Conservation (phyloP, 176 grass and related monocot genomes). For the Cenchrus purpureus region DNA sequence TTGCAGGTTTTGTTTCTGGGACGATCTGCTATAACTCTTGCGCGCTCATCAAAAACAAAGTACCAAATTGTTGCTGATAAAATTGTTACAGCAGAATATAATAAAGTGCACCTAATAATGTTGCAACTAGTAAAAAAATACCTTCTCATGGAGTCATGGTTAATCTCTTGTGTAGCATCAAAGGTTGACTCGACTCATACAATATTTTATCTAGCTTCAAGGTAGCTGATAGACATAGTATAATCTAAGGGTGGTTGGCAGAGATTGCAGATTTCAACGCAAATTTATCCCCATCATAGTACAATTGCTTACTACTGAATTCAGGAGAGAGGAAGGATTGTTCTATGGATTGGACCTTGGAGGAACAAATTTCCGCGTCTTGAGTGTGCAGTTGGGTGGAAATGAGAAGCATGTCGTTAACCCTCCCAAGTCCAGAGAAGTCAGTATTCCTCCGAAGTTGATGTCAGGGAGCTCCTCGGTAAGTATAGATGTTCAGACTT, state of each 20-base stretch:
- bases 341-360: slow-evolving; percentile 91
- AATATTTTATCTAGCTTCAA: not conserved
- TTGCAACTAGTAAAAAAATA: too few relatives aligned
- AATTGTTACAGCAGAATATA: too few relatives aligned
- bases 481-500: slow-evolving; percentile 18
- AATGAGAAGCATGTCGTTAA: slow-evolving; percentile 50
- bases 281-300: not conserved
- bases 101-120: too few relatives aligned
- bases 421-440: slow-evolving; percentile 53
- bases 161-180: not conserved
- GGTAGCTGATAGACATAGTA: not conserved
- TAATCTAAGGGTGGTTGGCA: not conserved
- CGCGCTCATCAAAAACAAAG: not conserved
- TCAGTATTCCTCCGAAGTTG: slow-evolving; percentile 60
- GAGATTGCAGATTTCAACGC: not conserved
- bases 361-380: slow-evolving; percentile 85
- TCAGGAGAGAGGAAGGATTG: slow-evolving; percentile 68
- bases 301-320: slow-evolving; percentile 20
- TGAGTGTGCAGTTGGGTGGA: slow-evolving; percentile 68
- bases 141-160: too few relatives aligned
- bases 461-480: slow-evolving; percentile 76
- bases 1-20: not conserved
- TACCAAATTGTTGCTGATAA: not conserved
- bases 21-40: not conserved
- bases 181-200: not conserved